Conservation (phyloP, 805 yeast species). For the Tetrapisispora iriomotensis region DNA sequence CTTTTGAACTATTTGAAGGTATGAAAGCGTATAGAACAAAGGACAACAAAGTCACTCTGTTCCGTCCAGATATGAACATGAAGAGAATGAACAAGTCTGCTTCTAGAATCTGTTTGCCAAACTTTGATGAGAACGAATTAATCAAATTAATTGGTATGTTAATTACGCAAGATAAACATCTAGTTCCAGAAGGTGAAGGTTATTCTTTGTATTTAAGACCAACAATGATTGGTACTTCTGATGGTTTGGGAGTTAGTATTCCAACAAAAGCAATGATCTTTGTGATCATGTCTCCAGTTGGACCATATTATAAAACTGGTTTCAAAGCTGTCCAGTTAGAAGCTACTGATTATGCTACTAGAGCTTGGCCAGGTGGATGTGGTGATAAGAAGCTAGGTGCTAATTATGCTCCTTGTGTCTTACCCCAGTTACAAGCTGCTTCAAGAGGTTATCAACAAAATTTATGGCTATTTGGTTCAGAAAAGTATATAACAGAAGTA, state of each 20-base stretch:
- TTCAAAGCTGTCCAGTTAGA: conserved; percentile 91
- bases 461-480: conserved; percentile 91
- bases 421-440: conserved; percentile 87
- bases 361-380: conserved; percentile 99
- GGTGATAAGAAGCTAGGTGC: conserved; percentile 97
- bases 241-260: conserved; percentile 74
- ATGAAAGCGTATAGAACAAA: conserved; percentile 75
- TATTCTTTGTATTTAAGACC: conserved; percentile 92
- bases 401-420: conserved; percentile 91
- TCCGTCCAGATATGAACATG: conserved; percentile 91
- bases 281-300: conserved; percentile 91
- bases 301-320: conserved; percentile 91
- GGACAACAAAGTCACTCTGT: conserved; percentile 62
- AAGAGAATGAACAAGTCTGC: conserved; percentile 83
- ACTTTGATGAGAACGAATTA: conserved; percentile 70
- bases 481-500: conserved; percentile 82
- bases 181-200: conserved; percentile 80
- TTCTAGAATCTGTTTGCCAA: conserved; percentile 79
- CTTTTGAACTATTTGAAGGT: conserved; percentile 93
- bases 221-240: conserved; percentile 86
- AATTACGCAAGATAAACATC: conserved; percentile 60
- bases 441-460: conserved; percentile 89
- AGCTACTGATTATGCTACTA: conserved; percentile 90
- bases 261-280: conserved; percentile 77
- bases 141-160: conserved; percentile 67